phyloP scores from a whole-genome alignment of 176 grass and related monocot species.

The maize (Zea mays) region Zm-B73-REFERENCE-NAM-5.0 NC_050097.1:14259001-14259500 shows the following conservation, averaged over 20 bases:
- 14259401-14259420: conserved; percentile 69
- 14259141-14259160: conserved; percentile 92
- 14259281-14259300: conserved; percentile 74
- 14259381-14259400: conserved; percentile 53
- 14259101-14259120: conserved; percentile 91
- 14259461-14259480: conserved; percentile 42
- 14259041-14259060: conserved; percentile 88
- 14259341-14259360: conserved; percentile 52
- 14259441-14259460: conserved; percentile 29
- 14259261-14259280: conserved; percentile 43
- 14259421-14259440: not conserved
- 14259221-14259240: conserved; percentile 68
- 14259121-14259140: conserved; percentile 88
- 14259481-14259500: conserved; percentile 37
- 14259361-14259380: conserved; percentile 68
- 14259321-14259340: conserved; percentile 84
- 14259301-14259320: conserved; percentile 68
- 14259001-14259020: conserved; percentile 94
- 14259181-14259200: conserved; percentile 94
- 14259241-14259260: conserved; percentile 41
- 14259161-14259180: conserved; percentile 98
- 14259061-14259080: conserved; percentile 94
- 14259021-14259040: conserved; percentile 93
- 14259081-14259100: conserved; percentile 88
- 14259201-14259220: conserved; percentile 27